Conservation (phyloP, 495 filamentous ascomycete genomes). For the Penicillium lividum region DNA sequence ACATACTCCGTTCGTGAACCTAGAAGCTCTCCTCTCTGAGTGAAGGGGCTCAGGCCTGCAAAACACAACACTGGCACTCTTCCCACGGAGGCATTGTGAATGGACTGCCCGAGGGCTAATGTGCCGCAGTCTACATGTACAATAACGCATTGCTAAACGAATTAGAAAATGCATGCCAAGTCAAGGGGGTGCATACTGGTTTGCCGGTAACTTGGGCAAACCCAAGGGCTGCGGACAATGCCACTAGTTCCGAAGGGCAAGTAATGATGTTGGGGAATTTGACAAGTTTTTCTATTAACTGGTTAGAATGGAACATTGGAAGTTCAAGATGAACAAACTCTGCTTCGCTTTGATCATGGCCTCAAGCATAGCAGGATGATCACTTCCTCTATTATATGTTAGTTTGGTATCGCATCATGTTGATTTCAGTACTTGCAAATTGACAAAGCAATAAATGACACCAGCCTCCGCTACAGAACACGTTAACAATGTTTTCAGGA, state of each 20-base stretch:
- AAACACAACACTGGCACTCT: conserved; percentile 84
- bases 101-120: conserved; percentile 80
- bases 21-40: conserved; percentile 79
- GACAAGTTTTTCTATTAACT: conserved; percentile 34
- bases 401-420: background rate
- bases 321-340: conserved; percentile 2
- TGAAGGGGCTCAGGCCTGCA: conserved; percentile 82
- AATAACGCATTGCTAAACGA: conserved; percentile 69
- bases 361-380: conserved; percentile 87
- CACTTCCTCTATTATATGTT: conserved; percentile 57
- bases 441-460: conserved; percentile 27
- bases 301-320: background rate
- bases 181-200: conserved; percentile 37
- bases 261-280: conserved; percentile 82
- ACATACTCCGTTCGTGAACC: conserved; percentile 80
- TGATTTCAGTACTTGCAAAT: conserved; percentile 16
- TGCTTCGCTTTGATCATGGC: conserved; percentile 80
- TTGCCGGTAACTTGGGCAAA: conserved; percentile 79
- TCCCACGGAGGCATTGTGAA: conserved; percentile 82
- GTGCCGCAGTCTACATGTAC: conserved; percentile 94
- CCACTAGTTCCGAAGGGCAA: conserved; percentile 93
- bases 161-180: background rate
- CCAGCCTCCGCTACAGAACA: conserved; percentile 21
- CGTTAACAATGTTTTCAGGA: background rate
- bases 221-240: conserved; percentile 89